phyloP scores from a whole-genome alignment of 148 eudicot species.

The Heliosperma pusillum region DNA sequence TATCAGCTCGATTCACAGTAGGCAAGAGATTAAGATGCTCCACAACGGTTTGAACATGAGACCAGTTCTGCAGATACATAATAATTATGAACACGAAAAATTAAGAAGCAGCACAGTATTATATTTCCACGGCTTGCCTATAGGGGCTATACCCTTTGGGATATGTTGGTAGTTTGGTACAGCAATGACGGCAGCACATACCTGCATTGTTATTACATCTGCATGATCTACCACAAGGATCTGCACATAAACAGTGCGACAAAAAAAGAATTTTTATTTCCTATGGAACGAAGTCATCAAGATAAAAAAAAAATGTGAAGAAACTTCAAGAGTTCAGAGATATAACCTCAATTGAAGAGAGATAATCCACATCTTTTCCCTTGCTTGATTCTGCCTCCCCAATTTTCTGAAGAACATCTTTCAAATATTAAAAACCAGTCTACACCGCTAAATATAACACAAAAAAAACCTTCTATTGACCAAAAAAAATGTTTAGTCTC shows the following conservation, averaged over 20 bases:
- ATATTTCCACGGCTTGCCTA: constrained; percentile 14
- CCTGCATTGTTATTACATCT: constrained; percentile 96
- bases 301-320: neutral
- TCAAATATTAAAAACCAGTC: neutral
- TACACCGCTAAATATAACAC: neutral
- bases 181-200: constrained; percentile 20
- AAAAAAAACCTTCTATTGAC: too few relatives aligned
- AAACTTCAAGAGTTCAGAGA: neutral
- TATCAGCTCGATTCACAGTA: constrained; percentile 71
- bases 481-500: neutral
- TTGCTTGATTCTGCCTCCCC: constrained; percentile 61
- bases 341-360: constrained; percentile 89
- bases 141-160: constrained; percentile 8
- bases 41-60: constrained; percentile 65
- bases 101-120: neutral
- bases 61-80: constrained; percentile 68
- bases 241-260: constrained; percentile 38
- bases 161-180: neutral
- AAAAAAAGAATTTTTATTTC: neutral
- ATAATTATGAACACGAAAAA: neutral
- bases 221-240: constrained; percentile 88
- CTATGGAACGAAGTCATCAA: neutral
- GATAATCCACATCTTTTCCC: constrained; percentile 85
- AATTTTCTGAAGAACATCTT: constrained; percentile 61
- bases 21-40: constrained; percentile 69